Evolutionary conservation across 441 rosid species (phyloP).

Genomic region (Adansonia rubrostipa): DNA sequence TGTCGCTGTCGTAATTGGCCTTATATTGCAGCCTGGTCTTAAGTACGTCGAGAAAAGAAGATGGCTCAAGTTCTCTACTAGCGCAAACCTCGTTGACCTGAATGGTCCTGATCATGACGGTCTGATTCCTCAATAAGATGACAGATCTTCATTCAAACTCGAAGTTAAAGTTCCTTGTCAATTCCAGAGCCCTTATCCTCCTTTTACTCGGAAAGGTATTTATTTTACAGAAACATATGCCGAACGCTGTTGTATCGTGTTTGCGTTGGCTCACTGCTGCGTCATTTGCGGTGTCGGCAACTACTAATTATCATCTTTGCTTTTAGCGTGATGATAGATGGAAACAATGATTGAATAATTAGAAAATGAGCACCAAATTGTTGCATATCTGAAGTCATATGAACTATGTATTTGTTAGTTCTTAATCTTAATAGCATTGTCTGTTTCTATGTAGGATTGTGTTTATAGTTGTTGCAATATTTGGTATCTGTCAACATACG

Average conservation of each 20-base stretch:
- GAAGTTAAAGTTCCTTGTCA: not conserved
- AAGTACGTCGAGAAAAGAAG: slow-evolving; percentile 20
- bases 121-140: not conserved
- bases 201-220: not conserved
- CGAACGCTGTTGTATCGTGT: not conserved
- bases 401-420: not conserved
- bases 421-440: too few relatives aligned
- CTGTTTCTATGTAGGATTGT: too few relatives aligned
- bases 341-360: not conserved
- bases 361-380: not conserved
- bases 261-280: not conserved
- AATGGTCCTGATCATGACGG: not conserved
- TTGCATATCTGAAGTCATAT: not conserved
- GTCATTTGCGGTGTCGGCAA: not conserved
- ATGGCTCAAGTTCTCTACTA: slow-evolving; percentile 21
- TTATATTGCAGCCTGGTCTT: slow-evolving; percentile 19
- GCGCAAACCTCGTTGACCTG: slow-evolving; percentile 5
- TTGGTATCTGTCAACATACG: not conserved
- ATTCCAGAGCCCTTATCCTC: slow-evolving; percentile 5
- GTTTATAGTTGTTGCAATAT: too few relatives aligned
- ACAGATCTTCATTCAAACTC: not conserved
- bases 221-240: not conserved
- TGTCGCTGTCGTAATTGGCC: slow-evolving; percentile 3
- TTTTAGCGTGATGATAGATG: slow-evolving; percentile 1
- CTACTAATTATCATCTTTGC: not conserved